Conservation (phyloP, 495 filamentous ascomycete genomes). For the Penicillium bialowiezense region DNA sequence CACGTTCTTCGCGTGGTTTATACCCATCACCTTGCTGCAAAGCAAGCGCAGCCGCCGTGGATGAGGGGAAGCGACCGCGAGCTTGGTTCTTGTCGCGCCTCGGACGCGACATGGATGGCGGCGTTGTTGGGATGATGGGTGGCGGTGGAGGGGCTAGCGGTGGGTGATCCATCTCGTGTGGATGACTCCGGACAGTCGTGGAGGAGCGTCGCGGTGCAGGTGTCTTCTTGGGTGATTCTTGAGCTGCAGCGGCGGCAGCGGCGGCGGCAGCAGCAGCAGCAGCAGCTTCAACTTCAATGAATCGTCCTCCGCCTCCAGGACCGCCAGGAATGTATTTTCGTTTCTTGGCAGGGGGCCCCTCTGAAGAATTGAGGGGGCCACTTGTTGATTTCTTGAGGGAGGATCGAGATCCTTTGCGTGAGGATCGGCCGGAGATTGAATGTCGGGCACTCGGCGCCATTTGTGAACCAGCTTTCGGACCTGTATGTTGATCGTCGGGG, state of each 20-base stretch:
- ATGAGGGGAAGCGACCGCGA: conserved; percentile 65
- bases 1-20: conserved; percentile 92
- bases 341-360: conserved; percentile 50
- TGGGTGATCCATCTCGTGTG: conserved; percentile 24
- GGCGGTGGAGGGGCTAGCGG: conserved; percentile 34
- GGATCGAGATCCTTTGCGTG: conserved; percentile 32
- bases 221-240: conserved; percentile 10
- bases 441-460: conserved; percentile 24
- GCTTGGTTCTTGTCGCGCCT: conserved; percentile 49
- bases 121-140: conserved; percentile 37
- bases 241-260: background rate
- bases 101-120: conserved; percentile 46
- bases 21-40: conserved; percentile 89
- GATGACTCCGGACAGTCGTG: conserved; percentile 27
- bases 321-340: conserved; percentile 73
- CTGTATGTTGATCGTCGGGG: conserved; percentile 14
- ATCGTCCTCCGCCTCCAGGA: conserved; percentile 75
- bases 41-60: conserved; percentile 79
- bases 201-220: conserved; percentile 23
- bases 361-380: conserved; percentile 30
- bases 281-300: conserved; percentile 58
- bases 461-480: conserved; percentile 8
- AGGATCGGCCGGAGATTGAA: conserved; percentile 30
- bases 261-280: background rate
- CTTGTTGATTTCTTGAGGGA: conserved; percentile 33